Evolutionary conservation across 441 rosid species (phyloP), one percentile per base, ranked within the genome.

Genomic region (Populus tomentosa): DNA sequence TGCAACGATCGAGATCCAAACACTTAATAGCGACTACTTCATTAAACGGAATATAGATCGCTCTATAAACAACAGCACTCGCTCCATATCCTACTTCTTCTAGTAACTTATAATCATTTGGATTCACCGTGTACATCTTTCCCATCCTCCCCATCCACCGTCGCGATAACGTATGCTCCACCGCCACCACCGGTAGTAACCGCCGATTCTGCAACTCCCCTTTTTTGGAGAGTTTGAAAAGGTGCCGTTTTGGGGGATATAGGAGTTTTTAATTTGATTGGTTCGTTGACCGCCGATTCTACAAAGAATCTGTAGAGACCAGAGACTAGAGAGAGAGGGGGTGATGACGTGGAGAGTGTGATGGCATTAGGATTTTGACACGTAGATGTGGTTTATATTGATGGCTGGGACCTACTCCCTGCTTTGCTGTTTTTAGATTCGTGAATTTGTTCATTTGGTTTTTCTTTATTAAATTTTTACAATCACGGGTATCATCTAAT

Each of bases 1-100:
- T 92, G 87, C 98, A 97, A 30, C 99, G 98, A 89, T 94, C 98
- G 88, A 97, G 99, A 93, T 97, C 99, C 90, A 97, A 89, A 78
- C 97, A 90, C 83, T 97, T 97, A 77, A 97, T 87, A 16, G 99
- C 98, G 67, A 97, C 88, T 76, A 94, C 84, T 72, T 94, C 92
- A 64, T 97, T 94, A 75, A 79, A 74, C 3, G 98, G 98, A 40
- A 94, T 86, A 86, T 88, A 93, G 92, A 94, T 93, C 92, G 98
- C 98, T 76, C 95, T 80, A 79, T 83, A 91, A 13, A 97, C 98
- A 59, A 90, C 90, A 32, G 98, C 98, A 65, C 98, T 94, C 70
- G 99, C 98, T 76, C 99, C 99, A 78, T 92, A 87, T 0, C 98
- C 98, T 32, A 92, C 82, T 84, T 94, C 99, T 80, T 97, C 99